These are phyloP conservation scores for Termitomyces sp. DNA, from an alignment of 768 basidiomycete genomes.

Conservation along the genomic window DNA sequence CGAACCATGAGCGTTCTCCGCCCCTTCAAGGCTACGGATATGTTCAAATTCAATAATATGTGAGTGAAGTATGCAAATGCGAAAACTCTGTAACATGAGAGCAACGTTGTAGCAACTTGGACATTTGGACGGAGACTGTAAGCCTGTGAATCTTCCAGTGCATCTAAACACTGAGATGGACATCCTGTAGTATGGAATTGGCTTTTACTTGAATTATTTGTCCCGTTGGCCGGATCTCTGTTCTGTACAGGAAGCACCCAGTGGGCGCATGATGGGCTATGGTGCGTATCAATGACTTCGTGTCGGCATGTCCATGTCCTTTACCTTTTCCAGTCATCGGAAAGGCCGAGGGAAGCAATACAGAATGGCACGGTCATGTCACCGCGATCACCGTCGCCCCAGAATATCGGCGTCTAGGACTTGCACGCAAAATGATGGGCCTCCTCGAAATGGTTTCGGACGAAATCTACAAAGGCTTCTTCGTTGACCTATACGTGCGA, in stretches of 20 bases:
- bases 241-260: constrained; percentile 75
- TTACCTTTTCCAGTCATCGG: constrained; percentile 57
- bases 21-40: constrained; percentile 82
- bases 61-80: constrained; percentile 26
- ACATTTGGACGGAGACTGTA: constrained; percentile 97
- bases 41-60: constrained; percentile 94
- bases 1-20: constrained; percentile 78
- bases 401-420: constrained; percentile 81
- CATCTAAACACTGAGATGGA: not conserved
- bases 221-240: constrained; percentile 91
- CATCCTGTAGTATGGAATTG: constrained; percentile 66
- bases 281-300: constrained; percentile 42
- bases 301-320: not conserved
- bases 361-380: constrained; percentile 91
- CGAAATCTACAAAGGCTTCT: constrained; percentile 74
- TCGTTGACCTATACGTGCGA: constrained; percentile 94
- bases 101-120: constrained; percentile 63
- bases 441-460: constrained; percentile 85
- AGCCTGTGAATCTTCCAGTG: constrained; percentile 19
- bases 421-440: constrained; percentile 83
- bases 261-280: constrained; percentile 87
- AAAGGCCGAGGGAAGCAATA: constrained; percentile 76
- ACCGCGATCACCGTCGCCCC: constrained; percentile 95
- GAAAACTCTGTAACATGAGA: not conserved
- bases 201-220: constrained; percentile 86